Base-by-base conservation (phyloP, 2,329 filamentous ascomycete genomes). In the Ilyonectria destructans region DNA sequence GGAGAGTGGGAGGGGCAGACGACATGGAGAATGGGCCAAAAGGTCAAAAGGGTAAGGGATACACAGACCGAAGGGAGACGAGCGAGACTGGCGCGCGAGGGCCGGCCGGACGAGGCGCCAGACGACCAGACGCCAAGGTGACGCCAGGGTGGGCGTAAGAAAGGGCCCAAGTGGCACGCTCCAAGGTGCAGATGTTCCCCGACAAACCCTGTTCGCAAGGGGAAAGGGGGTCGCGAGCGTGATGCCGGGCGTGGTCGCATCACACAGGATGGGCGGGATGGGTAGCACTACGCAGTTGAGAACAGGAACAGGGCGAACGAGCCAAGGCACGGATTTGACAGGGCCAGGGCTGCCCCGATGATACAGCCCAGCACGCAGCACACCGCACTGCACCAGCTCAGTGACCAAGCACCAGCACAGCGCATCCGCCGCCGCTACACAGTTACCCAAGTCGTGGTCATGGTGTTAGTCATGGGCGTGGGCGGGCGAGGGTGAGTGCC, bases 161-260 rank as follows among this genome's bases (percentile, higher is more conserved):
- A 37, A 23, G 58, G 45, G 46, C 57, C 64, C 54, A 67, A 58
- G 64, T 67, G 51, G 64, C 59, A 63, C 54, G 52, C 54, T 55
- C 58, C 46, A 48, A 62, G 58, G 60, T 65, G 57, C 56, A 68
- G 51, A 58, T 67, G 70, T 73, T 74, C 70, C 67, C 72, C 70
- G 60, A 67, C 72, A 75, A 73, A 70, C 69, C 72, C 70, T 68
- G 72, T 58, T 69, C 54, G 63, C 58, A 71, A 55, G 65, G 70
- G 71, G 58, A 67, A 65, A 66, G 69, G 58, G 66, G 52, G 68
- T 54, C 46, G 33, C 17, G n/a, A 37, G 29, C 19, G 65, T 69
- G 67, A 72, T 51, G 29, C 26, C 40, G 60, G 51, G 57, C 43
- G 49, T 31, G 3, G 56, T 29, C 26, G 17, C 17, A 45, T 54